Base-by-base conservation (phyloP, 345 rosid genomes). In the Moricandia arvensis region DNA sequence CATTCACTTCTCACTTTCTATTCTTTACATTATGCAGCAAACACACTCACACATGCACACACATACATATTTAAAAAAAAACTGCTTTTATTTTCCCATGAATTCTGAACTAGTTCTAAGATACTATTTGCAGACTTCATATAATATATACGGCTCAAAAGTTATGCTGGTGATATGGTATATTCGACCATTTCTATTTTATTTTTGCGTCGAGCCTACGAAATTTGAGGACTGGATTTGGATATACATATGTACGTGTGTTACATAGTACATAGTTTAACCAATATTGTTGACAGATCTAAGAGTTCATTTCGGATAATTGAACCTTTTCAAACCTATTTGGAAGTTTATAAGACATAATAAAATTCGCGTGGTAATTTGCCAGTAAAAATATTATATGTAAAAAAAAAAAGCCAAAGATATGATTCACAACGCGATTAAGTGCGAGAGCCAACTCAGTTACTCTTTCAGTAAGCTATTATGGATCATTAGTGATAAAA, bases 1-100 rank as follows among this genome's bases (percentile, higher is more conserved):
- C 82, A 29, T 29, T 86, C 85, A 85, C 72, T 62, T 57, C 13
- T 24, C 37, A n/a, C 24, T 21, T 21, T 2, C 24, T 21, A 21
- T 41, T 41, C 37, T 41, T 71, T 64, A 62, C 59, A 38, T 5
- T 54, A 69, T 41, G 75, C 37, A 75, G 47, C 75, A 62, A 54
- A 12, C 55, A 63, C 45, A 37, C 37, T 24, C 73, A 59, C 62
- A 17, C 71, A 72, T 51, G 35, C 73, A 67, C 41, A 59, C 18
- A 18, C 3, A 10, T 9, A 0, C 8, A 12, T 55, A 26, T 58
- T 21, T 21, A 45, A 5, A n/a, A n/a, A n/a, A n/a, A 4, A 4
- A 5, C 31, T 29, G 31, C 31, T 13, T 12, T 21, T 12, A 2
- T 4, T 0, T 57, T 26, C n/a, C 61, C 33, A 57, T 57, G 16